Evolutionary conservation across 2,329 filamentous ascomycete species (phyloP), one percentile per base, ranked within the genome.

Genomic region (Xenoacremonium recifei): DNA sequence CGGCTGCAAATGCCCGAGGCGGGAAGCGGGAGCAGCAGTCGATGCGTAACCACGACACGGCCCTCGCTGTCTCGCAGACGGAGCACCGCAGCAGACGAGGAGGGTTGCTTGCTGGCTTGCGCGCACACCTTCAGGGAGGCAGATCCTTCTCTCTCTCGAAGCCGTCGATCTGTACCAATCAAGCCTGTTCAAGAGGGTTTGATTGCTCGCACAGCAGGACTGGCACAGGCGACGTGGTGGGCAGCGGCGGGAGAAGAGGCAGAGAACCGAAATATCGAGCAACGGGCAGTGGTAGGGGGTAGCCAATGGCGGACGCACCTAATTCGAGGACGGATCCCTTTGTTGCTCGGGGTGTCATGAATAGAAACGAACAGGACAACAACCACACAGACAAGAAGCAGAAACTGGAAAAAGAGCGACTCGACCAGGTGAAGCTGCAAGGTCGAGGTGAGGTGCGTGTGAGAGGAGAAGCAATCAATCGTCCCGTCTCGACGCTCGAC

Each of bases 21-120:
- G 50, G 49, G 49, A 34, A 43, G n/a, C n/a, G n/a, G n/a, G n/a
- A n/a, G n/a, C n/a, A 49, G 36, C 45, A 49, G 51, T 53, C 50
- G 47, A 45, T 58, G 54, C 43, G 55, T 50, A 50, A 57, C 53
- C 45, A 47, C 33, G 37, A 46, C 23, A 27, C 23, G 13, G 13
- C 30, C 10, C 43, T 54, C 41, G n/a, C n/a, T n/a, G n/a, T n/a
- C n/a, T n/a, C n/a, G 42, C 44, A 51, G 44, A 39, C 37, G 45
- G 51, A 53, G 40, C 40, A 29, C 36, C 45, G 41, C 50, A 38
- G 39, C 25, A 45, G 43, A 52, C 51, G 42, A 47, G 44, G 48
- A 40, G 33, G 40, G 40, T 39, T 34, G 44, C 42, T 37, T 44
- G 53, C 46, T n/a, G n/a, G n/a, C n/a, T n/a, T n/a, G n/a, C n/a